Evolutionary conservation across 2,329 filamentous ascomycete genomes (phyloP).

Genomic region (Pseudogymnoascus sp.): DNA sequence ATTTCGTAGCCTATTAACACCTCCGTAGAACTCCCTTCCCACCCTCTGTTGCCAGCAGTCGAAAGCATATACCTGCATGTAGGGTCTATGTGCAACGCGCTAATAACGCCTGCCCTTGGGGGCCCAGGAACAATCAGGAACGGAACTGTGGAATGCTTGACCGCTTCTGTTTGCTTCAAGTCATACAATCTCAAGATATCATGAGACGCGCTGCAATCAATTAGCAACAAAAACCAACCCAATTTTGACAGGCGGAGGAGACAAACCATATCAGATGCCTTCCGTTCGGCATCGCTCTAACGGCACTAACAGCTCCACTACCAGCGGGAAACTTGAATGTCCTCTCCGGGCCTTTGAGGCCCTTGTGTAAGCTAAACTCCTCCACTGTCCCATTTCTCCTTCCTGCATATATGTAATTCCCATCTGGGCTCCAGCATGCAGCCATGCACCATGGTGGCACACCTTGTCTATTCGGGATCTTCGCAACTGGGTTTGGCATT

Average conservation of each 20-base stretch:
- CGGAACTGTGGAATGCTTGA: slow-evolving; percentile 72
- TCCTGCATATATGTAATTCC: slow-evolving; percentile 90
- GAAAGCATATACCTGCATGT: slow-evolving; percentile 87
- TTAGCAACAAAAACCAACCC: slow-evolving; percentile 6
- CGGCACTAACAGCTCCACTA: slow-evolving; percentile 79
- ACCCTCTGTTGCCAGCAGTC: slow-evolving; percentile 83
- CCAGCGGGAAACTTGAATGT: slow-evolving; percentile 82
- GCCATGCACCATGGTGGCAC: slow-evolving; percentile 97
- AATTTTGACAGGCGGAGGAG: not conserved
- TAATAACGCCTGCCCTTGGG: slow-evolving; percentile 74
- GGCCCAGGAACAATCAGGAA: slow-evolving; percentile 95
- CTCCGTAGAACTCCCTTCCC: slow-evolving; percentile 87
- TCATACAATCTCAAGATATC: slow-evolving; percentile 94
- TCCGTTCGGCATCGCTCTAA: slow-evolving; percentile 86
- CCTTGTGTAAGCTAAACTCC: slow-evolving; percentile 82
- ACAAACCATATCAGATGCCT: slow-evolving; percentile 77
- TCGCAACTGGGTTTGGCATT: slow-evolving; percentile 65
- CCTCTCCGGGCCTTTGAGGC: slow-evolving; percentile 64
- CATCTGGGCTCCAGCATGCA: slow-evolving; percentile 91
- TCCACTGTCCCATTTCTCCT: slow-evolving; percentile 88
- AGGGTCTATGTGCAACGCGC: slow-evolving; percentile 76
- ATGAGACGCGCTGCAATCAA: slow-evolving; percentile 64
- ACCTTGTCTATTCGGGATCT: slow-evolving; percentile 62
- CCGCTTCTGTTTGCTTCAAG: slow-evolving; percentile 52
- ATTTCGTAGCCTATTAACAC: slow-evolving; percentile 95